Percentiles rank a stretch among this genome's conserved stretches.
These are phyloP conservation scores for Leishmania lainsoni DNA, from an alignment of 208 protist genomes.

Conservation along the genomic window DNA sequence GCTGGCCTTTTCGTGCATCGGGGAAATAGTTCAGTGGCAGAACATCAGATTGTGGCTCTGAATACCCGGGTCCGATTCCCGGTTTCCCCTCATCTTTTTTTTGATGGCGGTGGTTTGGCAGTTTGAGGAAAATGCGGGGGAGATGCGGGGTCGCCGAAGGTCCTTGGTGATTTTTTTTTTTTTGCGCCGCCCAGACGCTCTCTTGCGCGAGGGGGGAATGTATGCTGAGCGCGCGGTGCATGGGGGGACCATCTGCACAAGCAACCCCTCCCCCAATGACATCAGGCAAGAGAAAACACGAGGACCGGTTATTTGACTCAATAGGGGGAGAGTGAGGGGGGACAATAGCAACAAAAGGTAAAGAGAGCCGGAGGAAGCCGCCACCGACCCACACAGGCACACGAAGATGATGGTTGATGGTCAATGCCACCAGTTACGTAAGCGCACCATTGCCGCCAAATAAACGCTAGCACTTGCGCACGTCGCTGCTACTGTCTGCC, in stretches of 20 bases:
- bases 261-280: too few species aligned
- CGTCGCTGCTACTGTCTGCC: neutral
- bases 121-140: too few species aligned
- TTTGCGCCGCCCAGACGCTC: too few species aligned
- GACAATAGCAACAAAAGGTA: neutral
- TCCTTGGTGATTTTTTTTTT: too few species aligned
- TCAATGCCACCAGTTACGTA: neutral
- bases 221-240: too few species aligned
- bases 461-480: too few species aligned
- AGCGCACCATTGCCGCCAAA: neutral
- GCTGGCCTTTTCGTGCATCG: neutral
- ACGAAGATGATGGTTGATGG: neutral
- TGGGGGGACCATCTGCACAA: too few species aligned
- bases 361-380: neutral
- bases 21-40: slow-evolving; percentile 87
- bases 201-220: too few species aligned
- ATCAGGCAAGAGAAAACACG: neutral
- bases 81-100: slow-evolving; percentile 71
- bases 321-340: too few species aligned
- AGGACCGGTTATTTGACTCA: too few species aligned
- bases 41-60: slow-evolving; percentile 90
- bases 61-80: slow-evolving; percentile 87
- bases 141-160: too few species aligned
- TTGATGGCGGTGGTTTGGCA: too few species aligned
- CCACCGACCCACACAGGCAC: neutral